Percentiles rank a stretch among this genome's conserved stretches.
Evolutionary conservation across 192 early-diverging fungal species (phyloP).

Genomic region (Coemansia sp.): DNA sequence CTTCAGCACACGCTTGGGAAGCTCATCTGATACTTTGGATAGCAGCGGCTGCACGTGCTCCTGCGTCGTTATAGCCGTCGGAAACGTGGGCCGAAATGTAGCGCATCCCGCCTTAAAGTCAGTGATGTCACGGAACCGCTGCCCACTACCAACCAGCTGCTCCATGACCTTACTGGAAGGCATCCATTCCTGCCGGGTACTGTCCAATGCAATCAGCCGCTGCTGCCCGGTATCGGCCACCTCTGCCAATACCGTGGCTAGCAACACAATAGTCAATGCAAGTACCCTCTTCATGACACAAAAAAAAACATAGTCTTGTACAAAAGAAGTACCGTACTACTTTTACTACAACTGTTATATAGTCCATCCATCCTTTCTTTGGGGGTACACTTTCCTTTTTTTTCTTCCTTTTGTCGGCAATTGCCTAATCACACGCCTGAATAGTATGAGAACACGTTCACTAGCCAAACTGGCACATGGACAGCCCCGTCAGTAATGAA

Average conservation of each 20-base stretch:
- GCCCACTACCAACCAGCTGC: neutral
- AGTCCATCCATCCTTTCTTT: neutral
- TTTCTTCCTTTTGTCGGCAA: neutral
- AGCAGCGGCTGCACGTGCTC: slow-evolving; percentile 54
- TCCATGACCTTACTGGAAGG: too few relatives aligned
- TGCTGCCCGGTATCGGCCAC: too few relatives aligned
- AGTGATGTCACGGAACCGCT: slow-evolving; percentile 16
- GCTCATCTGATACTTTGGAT: slow-evolving; percentile 49
- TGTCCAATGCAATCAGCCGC: too few relatives aligned
- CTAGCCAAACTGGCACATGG: neutral
- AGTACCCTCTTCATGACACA: too few relatives aligned
- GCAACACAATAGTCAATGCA: too few relatives aligned
- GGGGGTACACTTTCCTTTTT: neutral
- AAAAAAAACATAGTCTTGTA: too few relatives aligned
- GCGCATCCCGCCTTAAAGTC: neutral
- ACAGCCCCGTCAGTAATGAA: neutral
- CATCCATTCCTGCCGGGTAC: too few relatives aligned
- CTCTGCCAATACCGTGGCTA: too few relatives aligned
- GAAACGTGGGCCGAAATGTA: neutral
- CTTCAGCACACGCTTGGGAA: slow-evolving; percentile 59
- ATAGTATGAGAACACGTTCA: neutral
- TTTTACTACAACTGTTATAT: too few relatives aligned
- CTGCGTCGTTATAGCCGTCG: slow-evolving; percentile 45
- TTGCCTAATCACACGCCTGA: too few relatives aligned
- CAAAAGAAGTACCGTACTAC: too few relatives aligned